phyloP scores from a whole-genome alignment of 2,329 filamentous ascomycete species.

The Aspergillus versicolor region DNA sequence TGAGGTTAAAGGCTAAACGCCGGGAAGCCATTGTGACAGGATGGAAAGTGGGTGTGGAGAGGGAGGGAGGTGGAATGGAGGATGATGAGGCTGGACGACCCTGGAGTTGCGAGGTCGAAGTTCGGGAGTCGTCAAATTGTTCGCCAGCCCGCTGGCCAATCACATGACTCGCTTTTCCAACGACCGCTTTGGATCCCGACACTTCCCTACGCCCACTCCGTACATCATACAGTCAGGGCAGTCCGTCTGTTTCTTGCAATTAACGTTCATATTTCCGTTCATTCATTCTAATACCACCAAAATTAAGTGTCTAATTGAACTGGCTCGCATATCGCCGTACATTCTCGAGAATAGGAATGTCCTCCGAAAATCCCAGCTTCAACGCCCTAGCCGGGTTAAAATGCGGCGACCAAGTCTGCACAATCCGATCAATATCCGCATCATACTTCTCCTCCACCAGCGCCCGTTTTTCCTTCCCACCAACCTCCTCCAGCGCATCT shows the following conservation, averaged over 20 bases:
- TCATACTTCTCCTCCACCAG: slow-evolving; percentile 57
- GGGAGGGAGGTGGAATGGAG: slow-evolving; percentile 53
- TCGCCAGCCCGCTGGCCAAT: slow-evolving; percentile 42
- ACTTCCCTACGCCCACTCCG: slow-evolving; percentile 26
- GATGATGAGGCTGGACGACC: slow-evolving; percentile 25
- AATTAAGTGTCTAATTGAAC: slow-evolving; percentile 25
- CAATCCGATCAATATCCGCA: slow-evolving; percentile 55
- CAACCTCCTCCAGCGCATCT: slow-evolving; percentile 57
- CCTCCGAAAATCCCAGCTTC: slow-evolving; percentile 46
- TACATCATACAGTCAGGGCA: not conserved
- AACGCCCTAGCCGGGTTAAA: slow-evolving; percentile 57
- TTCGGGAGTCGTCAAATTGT: slow-evolving; percentile 49
- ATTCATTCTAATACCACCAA: not conserved
- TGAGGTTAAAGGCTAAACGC: slow-evolving; percentile 93
- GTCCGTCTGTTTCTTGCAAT: too few relatives aligned
- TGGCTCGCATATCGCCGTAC: slow-evolving; percentile 38
- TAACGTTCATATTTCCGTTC: not conserved
- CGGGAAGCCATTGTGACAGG: slow-evolving; percentile 78
- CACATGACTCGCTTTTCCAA: slow-evolving; percentile 46
- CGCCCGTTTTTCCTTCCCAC: slow-evolving; percentile 54
- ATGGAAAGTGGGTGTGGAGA: slow-evolving; percentile 35
- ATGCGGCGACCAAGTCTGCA: slow-evolving; percentile 61
- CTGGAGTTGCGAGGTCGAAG: slow-evolving; percentile 38
- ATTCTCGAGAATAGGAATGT: slow-evolving; percentile 43
- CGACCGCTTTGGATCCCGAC: slow-evolving; percentile 34